Base-by-base conservation (phyloP, 768 basidiomycete genomes). In the Kwoniella newhampshirensis region DNA sequence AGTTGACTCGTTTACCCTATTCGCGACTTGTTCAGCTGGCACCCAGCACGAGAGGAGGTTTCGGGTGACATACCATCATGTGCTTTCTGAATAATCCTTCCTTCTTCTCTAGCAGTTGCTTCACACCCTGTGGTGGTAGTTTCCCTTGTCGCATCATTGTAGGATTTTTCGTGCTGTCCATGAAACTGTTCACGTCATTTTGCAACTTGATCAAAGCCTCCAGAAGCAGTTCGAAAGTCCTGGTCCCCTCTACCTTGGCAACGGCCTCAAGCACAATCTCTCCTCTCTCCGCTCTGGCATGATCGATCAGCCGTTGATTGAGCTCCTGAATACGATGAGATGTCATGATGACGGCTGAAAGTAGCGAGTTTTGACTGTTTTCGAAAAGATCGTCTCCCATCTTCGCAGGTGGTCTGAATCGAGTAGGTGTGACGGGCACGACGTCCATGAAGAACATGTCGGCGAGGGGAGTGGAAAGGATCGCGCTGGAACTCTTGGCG, bases 1-100 rank as follows among this genome's bases (percentile, higher is more conserved):
- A 96, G 77, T 99, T 98, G 60, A 99, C 96, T 71, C 96, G 92
- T 81, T 99, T 99, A 9, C 96, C 96, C 93, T 97, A 55, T n/a
- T n/a, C 7, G 41, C n/a, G 15, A 28, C 27, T 37, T 15, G 12
- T 32, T 58, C 49, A 59, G 47, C 51, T 52, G 0, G 41, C 47
- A 40, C 27, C 45, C 27, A 23, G n/a, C 13, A 15, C 2, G 1
- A 17, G 32, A 23, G n/a, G 30, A 8, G 21, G 40, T 48, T 17
- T 35, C 45, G 28, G 17, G 11, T 30, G 3, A 39, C 82, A 54
- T 56, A 91, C 93, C 96, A 99, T 99, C 96, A 99, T 98, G 71
- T 99, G 86, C 78, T 93, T 96, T 56, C 96, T 82, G 82, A 99
- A 99, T 46, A 99, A 75, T 42, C 96, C 96, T 63, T 98, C 96